phyloP scores from a whole-genome alignment of 192 early-diverging fungal genomes.

The Backusella parvicylindrica region DNA sequence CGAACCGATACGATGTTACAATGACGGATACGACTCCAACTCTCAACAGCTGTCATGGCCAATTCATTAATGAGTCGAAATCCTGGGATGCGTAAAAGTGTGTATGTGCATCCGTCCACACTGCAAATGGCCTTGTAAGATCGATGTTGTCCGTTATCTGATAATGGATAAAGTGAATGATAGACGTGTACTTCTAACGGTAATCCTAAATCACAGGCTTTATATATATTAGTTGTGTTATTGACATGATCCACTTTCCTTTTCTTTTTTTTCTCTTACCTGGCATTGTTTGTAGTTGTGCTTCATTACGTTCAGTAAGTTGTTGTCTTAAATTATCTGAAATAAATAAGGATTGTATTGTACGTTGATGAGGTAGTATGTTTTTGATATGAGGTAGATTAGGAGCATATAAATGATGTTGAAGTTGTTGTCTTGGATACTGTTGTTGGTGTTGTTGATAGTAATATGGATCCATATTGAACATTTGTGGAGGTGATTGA shows the following conservation, averaged over 20 bases:
- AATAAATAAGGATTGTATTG: conserved; percentile 83
- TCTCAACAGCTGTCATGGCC: conserved; percentile 80
- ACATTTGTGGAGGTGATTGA: conserved; percentile 10
- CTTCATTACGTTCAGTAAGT: conserved; percentile 69
- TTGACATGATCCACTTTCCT: neutral
- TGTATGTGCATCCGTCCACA: conserved; percentile 83
- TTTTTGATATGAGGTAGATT: conserved; percentile 65
- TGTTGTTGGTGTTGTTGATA: conserved; percentile 25
- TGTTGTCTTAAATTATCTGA: conserved; percentile 80
- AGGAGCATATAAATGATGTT: conserved; percentile 77
- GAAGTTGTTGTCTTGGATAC: conserved; percentile 48
- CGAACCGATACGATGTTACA: conserved; percentile 82
- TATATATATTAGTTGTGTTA: neutral
- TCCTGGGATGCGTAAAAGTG: conserved; percentile 79
- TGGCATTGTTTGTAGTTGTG: neutral
- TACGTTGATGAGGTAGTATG: conserved; percentile 69
- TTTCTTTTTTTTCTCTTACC: neutral
- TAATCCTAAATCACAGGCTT: conserved; percentile 56
- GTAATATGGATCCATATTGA: conserved; percentile 31
- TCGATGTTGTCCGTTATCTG: conserved; percentile 49
- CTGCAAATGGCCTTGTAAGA: conserved; percentile 85
- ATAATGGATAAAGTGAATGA: conserved; percentile 75
- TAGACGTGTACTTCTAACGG: conserved; percentile 87
- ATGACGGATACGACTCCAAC: conserved; percentile 80
- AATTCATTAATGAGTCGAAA: conserved; percentile 74